Evolutionary conservation across 1,284 basidiomycete genomes (phyloP).

Genomic region (Malassezia yamatoensis): DNA sequence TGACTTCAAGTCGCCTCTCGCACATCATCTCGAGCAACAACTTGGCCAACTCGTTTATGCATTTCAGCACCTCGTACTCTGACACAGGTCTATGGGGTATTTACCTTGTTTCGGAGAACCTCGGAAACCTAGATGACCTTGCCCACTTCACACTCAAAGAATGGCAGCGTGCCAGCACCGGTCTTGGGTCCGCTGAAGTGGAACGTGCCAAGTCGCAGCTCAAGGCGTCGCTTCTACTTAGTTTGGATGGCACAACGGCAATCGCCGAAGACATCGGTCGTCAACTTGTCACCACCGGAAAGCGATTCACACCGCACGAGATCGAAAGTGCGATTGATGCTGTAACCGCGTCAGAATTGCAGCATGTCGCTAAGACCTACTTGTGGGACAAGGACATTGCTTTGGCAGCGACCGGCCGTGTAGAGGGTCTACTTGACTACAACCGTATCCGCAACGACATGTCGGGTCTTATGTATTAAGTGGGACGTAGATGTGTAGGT

Average conservation of each 20-base stretch:
- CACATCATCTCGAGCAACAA: conserved; percentile 86
- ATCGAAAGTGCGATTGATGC: conserved; percentile 86
- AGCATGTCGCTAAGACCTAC: conserved; percentile 88
- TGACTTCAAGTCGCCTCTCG: conserved; percentile 81
- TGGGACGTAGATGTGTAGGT: background rate
- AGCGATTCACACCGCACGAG: conserved; percentile 70
- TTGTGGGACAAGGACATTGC: conserved; percentile 78
- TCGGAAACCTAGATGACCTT: conserved; percentile 76
- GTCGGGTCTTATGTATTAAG: conserved; percentile 47
- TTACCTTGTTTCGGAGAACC: conserved; percentile 82
- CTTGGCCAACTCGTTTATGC: conserved; percentile 99
- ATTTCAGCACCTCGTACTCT: conserved; percentile 98
- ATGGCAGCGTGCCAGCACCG: conserved; percentile 91
- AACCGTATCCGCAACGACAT: conserved; percentile 48
- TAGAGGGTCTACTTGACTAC: conserved; percentile 66
- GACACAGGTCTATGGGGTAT: conserved; percentile 99
- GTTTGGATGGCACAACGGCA: conserved; percentile 86
- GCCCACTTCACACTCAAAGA: conserved; percentile 88
- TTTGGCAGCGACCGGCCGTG: conserved; percentile 56
- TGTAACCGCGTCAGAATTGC: conserved; percentile 78
- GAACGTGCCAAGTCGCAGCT: conserved; percentile 96
- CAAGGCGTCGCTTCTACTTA: conserved; percentile 81
- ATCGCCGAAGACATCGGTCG: conserved; percentile 96
- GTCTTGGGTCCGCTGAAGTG: conserved; percentile 74
- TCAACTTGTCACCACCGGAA: conserved; percentile 85